phyloP scores from a whole-genome alignment of 169 alveolate genomes.

The Plasmodium fragile region DNA sequence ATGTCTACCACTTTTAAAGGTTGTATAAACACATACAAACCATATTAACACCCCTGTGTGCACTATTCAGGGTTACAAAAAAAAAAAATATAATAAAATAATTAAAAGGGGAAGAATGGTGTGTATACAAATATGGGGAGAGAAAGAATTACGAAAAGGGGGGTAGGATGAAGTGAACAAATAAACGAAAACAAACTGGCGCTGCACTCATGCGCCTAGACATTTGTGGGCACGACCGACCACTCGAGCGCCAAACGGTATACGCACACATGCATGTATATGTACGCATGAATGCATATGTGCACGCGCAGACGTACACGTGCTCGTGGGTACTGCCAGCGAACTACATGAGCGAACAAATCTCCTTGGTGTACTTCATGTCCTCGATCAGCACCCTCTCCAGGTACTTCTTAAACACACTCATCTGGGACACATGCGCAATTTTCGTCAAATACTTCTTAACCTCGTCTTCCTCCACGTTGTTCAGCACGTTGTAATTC shows the following conservation, averaged over 20 bases:
- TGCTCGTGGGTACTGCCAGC: background rate
- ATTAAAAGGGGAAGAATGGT: background rate
- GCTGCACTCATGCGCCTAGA: background rate
- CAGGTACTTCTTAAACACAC: conserved; percentile 31
- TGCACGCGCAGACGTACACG: background rate
- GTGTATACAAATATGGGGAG: background rate
- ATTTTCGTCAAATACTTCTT: conserved; percentile 54
- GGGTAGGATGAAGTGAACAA: background rate
- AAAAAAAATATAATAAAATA: background rate
- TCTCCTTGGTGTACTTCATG: conserved; percentile 66
- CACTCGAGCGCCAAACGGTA: background rate
- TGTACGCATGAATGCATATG: background rate
- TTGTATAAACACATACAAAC: background rate
- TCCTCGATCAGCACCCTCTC: conserved; percentile 51
- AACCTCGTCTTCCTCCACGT: conserved; percentile 60
- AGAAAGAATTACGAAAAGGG: background rate
- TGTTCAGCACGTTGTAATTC: conserved; percentile 28
- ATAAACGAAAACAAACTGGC: conserved; percentile 7
- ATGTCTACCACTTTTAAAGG: background rate
- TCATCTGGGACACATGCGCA: conserved; percentile 51
- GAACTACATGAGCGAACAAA: conserved; percentile 24
- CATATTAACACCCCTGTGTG: background rate
- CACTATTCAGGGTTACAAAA: conserved; percentile 10
- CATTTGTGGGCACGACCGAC: background rate
- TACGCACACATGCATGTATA: too few species aligned